Evolutionary conservation across 805 yeast species (phyloP).

Genomic region (Nakazawaea wickerhamii): DNA sequence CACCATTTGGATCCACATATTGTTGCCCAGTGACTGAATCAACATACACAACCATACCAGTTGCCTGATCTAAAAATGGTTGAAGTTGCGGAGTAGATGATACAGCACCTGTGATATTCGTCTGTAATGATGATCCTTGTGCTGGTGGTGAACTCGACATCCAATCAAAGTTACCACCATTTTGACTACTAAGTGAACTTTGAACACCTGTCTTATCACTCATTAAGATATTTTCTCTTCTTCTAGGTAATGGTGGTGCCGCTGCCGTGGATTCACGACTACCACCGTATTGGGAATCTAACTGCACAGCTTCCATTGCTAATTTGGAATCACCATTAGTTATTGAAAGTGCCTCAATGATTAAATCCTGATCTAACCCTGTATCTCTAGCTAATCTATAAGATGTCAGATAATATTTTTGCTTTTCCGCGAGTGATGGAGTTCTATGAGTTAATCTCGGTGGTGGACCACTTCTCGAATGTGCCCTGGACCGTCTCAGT

Average conservation of each 20-base stretch:
- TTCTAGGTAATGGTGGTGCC: conserved; percentile 44
- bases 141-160: conserved; percentile 7
- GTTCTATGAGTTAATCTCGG: conserved; percentile 45
- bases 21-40: conserved; percentile 62
- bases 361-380: conserved; percentile 57
- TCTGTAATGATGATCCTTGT: conserved; percentile 17
- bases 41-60: conserved; percentile 62
- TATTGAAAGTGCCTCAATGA: conserved; percentile 57
- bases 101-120: conserved; percentile 24
- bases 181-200: conserved; percentile 24
- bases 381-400: conserved; percentile 40
- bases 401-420: conserved; percentile 45
- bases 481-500: conserved; percentile 9
- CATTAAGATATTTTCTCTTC: conserved; percentile 29
- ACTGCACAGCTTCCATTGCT: conserved; percentile 50
- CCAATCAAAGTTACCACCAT: conserved; percentile 14
- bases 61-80: conserved; percentile 67
- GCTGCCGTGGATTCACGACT: conserved; percentile 21
- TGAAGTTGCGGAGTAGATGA: conserved; percentile 39
- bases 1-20: conserved; percentile 37
- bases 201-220: conserved; percentile 29
- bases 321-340: conserved; percentile 53
- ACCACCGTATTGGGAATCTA: conserved; percentile 23
- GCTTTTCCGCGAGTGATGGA: conserved; percentile 47
- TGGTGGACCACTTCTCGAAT: conserved; percentile 15